Evolutionary conservation across 2,329 filamentous ascomycete genomes (phyloP).

Genomic region (Diplodia sapinea): DNA sequence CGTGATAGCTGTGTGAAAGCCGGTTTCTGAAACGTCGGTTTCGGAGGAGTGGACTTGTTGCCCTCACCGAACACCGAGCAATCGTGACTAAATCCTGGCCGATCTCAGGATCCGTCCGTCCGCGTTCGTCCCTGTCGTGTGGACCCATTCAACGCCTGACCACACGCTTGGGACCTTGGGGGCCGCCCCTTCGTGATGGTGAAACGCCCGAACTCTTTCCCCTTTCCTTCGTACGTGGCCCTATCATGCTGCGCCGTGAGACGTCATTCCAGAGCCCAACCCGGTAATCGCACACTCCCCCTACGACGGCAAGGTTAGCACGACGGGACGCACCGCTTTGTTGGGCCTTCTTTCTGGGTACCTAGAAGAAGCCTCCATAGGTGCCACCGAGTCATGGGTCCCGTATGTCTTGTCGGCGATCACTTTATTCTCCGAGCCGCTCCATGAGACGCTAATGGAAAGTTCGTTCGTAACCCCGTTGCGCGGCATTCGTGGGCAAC

Average conservation of each 20-base stretch:
- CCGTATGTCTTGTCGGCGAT: neutral
- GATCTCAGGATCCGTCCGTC: neutral
- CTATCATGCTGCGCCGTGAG: neutral
- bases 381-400: neutral
- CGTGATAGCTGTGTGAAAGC: neutral
- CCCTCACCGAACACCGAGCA: neutral
- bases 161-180: neutral
- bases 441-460: neutral
- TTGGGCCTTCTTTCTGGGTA: neutral
- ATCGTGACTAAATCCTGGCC: neutral
- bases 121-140: neutral
- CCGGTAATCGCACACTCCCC: neutral
- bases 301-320: conserved; percentile 1
- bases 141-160: neutral
- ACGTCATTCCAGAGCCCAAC: neutral
- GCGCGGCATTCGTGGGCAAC: neutral
- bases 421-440: neutral
- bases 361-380: neutral
- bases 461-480: neutral
- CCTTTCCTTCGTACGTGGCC: conserved; percentile 11
- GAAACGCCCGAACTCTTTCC: conserved; percentile 2
- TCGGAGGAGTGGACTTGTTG: neutral
- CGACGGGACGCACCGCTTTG: conserved; percentile 14
- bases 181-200: neutral
- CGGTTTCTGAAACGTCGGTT: neutral